Base-by-base conservation (phyloP, 257 asterid genomes). In the Lantana camara region DNA sequence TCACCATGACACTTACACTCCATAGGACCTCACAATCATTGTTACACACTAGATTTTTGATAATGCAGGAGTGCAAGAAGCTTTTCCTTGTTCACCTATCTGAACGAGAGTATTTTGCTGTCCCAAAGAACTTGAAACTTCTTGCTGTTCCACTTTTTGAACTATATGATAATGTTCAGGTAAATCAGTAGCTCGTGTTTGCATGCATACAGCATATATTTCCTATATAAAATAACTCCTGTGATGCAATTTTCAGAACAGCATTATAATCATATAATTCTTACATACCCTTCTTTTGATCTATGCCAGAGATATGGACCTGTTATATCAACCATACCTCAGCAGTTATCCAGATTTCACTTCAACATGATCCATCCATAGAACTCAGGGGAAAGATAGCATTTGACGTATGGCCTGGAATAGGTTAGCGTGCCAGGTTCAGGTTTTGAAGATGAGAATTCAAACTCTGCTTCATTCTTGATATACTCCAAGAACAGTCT, bases 161-260 rank as follows among this genome's bases (percentile, higher is more conserved):
- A 75, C 95, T 94, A n/a, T 90, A 91, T 17, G 99, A 94, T 85
- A 94, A 94, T 75, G 96, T 91, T 73, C 98, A 94, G 99, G 99
- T 94, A 58, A 46, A 60, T n/a, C 38, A 64, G 41, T 48, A 47
- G 56, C 63, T 1, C 44, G 22, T 22, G 37, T 37, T 0, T 22
- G 14, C 21, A 9, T 21, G 9, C 20, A 32, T 44, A n/a, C 15
- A 44, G 10, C 16, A 24, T 22, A 10, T 16, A 27, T 12, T 62
- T 13, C 7, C 32, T 17, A 14, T 8, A 7, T 21, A 37, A 44
- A 56, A 55, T 9, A 66, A 14, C 44, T 44, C 12, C 20, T 47
- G 7, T 11, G 23, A 2, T 46, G 21, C 21, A 17, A 29, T 32
- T 53, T 7, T 19, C 5, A n/a, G 11, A 29, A 7, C 30, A n/a